Evolutionary conservation across 129 eudicot genomes (phyloP).

Genomic region (Arctium lappa): DNA sequence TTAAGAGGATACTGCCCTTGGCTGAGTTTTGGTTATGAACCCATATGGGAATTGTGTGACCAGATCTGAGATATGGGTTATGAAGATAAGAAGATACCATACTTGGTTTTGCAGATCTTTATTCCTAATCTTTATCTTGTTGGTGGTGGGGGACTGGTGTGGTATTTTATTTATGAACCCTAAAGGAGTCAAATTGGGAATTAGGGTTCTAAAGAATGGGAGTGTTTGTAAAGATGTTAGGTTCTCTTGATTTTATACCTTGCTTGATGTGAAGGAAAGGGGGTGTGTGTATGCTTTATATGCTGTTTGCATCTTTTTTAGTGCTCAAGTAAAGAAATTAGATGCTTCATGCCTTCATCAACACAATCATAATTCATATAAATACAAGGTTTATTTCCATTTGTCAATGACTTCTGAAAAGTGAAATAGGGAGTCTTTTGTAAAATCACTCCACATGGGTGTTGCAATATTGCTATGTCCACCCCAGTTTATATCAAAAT

Average conservation of each 20-base stretch:
- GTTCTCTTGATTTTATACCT: conserved; percentile 20
- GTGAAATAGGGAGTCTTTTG: background rate
- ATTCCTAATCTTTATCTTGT: conserved; percentile 9
- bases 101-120: background rate
- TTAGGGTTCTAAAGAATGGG: background rate
- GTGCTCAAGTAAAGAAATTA: conserved; percentile 4
- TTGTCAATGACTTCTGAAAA: background rate
- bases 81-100: conserved; percentile 3
- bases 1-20: conserved; percentile 20
- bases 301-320: conserved; percentile 12
- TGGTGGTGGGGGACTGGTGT: background rate
- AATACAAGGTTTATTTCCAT: background rate
- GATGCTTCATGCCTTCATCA: conserved; percentile 16
- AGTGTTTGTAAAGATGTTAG: conserved; percentile 2
- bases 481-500: too few species aligned
- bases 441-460: too few species aligned
- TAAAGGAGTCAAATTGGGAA: conserved; percentile 19
- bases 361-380: conserved; percentile 2
- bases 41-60: background rate
- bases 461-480: too few species aligned
- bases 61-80: background rate
- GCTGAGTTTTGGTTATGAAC: background rate
- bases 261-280: conserved; percentile 24
- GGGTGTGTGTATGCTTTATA: conserved; percentile 20
- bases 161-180: background rate